phyloP scores from a whole-genome alignment of 2,329 filamentous ascomycete species.

The Beauveria caledonica region DNA sequence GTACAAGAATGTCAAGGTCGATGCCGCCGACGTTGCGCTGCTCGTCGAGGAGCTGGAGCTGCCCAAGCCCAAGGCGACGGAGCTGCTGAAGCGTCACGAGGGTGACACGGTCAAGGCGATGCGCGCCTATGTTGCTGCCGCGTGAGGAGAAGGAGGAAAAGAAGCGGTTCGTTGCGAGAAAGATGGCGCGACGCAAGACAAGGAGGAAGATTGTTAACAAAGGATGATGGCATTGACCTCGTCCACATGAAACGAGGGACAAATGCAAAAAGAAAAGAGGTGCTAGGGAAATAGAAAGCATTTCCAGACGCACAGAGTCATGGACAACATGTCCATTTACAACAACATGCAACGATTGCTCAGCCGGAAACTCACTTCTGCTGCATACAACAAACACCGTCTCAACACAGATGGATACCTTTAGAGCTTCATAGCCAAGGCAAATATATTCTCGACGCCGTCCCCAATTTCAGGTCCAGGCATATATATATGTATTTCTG shows the following conservation, averaged over 20 bases:
- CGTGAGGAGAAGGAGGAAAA: not conserved
- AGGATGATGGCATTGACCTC: too few species aligned
- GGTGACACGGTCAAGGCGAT: slow-evolving; percentile 62
- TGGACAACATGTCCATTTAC: not conserved
- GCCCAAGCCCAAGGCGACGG: slow-evolving; percentile 62
- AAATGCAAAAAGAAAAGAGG: not conserved
- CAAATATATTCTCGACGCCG: slow-evolving; percentile 3
- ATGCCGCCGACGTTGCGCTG: slow-evolving; percentile 60
- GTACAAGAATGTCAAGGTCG: slow-evolving; percentile 63
- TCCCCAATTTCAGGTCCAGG: not conserved
- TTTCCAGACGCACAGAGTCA: not conserved
- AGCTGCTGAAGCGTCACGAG: slow-evolving; percentile 63
- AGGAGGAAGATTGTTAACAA: too few species aligned
- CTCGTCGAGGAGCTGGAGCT: slow-evolving; percentile 68
- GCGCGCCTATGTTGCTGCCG: slow-evolving; percentile 40
- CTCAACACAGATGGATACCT: not conserved
- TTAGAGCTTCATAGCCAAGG: not conserved
- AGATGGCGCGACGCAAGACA: too few species aligned
- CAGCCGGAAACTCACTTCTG: not conserved
- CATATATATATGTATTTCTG: not conserved
- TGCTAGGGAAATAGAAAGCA: not conserved
- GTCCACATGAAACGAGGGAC: too few species aligned
- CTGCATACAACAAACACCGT: not conserved
- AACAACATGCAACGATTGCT: not conserved
- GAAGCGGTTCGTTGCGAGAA: not conserved